Percentiles rank a stretch among this genome's conserved stretches.
Conservation (phyloP, 441 rosid genomes). For the Mallotus repandus region DNA sequence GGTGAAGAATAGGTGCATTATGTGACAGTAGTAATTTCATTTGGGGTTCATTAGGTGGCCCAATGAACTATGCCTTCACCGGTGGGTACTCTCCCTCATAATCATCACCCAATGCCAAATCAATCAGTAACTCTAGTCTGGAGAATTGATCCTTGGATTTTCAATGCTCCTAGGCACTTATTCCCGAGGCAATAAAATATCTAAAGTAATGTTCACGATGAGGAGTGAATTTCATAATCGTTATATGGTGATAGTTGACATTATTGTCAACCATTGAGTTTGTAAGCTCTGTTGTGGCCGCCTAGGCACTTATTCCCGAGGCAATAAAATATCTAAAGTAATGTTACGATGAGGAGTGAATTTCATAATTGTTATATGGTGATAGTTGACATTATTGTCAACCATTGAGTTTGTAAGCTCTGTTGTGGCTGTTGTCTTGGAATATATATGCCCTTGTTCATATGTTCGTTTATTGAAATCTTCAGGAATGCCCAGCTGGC, state of each 20-base stretch:
- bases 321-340: not conserved
- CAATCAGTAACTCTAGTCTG: not conserved
- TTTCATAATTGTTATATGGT: not conserved
- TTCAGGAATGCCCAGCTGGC: conserved; percentile 96
- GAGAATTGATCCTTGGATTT: not conserved
- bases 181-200: not conserved
- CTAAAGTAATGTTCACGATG: not conserved
- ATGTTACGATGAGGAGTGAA: not conserved
- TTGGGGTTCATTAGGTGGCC: not conserved
- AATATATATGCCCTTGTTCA: not conserved
- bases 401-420: not conserved
- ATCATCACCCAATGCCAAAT: not conserved
- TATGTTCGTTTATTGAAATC: conserved; percentile 22
- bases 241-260: conserved; percentile 10
- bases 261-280: not conserved
- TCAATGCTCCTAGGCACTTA: not conserved
- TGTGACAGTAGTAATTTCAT: not conserved
- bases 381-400: not conserved
- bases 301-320: not conserved
- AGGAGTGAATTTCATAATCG: not conserved
- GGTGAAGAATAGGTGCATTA: not conserved
- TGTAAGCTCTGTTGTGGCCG: not conserved
- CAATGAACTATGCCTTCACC: not conserved
- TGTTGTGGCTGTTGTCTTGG: not conserved
- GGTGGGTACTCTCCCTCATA: not conserved